Base-by-base conservation (phyloP, 352 stramenopile species). In the Globisporangium splendens region DNA sequence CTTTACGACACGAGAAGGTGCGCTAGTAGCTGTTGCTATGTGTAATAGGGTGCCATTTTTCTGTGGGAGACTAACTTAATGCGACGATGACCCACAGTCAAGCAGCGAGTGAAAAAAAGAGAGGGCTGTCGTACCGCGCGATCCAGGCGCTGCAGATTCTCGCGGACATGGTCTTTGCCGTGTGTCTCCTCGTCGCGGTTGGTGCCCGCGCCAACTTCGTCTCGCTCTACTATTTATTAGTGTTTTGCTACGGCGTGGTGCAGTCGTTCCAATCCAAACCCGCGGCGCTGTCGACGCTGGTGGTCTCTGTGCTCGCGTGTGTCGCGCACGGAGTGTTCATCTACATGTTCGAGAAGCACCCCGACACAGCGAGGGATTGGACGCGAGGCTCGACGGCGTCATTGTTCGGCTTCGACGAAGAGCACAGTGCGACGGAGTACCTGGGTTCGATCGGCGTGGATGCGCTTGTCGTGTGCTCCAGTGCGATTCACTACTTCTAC, bases 221-320 rank as follows among this genome's bases (percentile, higher is more conserved):
- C 59, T 90, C 79, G 31, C 66, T 83, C 15, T 67, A 75, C 59
- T 92, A 92, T 69, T 73, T 90, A 58, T 61, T 89, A 28, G 67
- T 83, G 8, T 83, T 89, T 47, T 90, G 74, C 56, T 82, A 70
- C 35, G 81, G 83, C 13, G 68, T 83, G 24, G 51, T 91, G 47
- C 63, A 73, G 22, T 88, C 81, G 24, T 89, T 95, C 59, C 66
- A 84, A 57, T 91, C 81, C 12, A 63, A 61, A 4, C 33, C 43
- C 17, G 43, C 89, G 4, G 73, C 78, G n/a, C 49, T 78, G 1
- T 33, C 76, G 17, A 87, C 72, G 41, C 59, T 91, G 13, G 46
- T 65, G 6, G 66, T 93, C 17, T 72, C 85, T 6, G 20, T 80
- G 4, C 20, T 72, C 11, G 74, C 72, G 5, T 76, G 75, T 54